phyloP scores from a whole-genome alignment of 2,329 filamentous ascomycete species.

The Cercospora brassicicola region DNA sequence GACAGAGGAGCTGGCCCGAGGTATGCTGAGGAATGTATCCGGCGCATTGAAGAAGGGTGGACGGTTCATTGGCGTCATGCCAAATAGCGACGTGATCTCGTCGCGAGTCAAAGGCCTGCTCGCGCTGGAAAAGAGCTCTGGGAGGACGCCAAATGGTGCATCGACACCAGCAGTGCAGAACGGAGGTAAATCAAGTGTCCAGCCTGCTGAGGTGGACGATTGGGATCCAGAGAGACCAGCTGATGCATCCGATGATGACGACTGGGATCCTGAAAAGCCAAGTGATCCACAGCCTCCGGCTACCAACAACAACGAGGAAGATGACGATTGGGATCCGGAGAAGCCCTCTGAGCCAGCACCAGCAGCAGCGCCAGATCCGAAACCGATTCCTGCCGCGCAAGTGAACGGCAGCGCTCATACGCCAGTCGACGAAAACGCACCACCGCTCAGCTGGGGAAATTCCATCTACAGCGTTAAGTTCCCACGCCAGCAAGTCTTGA shows the following conservation, averaged over 20 bases:
- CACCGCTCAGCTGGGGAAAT: slow-evolving; percentile 80
- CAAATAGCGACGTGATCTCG: slow-evolving; percentile 91
- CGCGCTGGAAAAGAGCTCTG: slow-evolving; percentile 49
- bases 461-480: slow-evolving; percentile 89
- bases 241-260: slow-evolving; percentile 43
- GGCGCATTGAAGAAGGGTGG: slow-evolving; percentile 90
- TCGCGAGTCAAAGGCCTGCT: slow-evolving; percentile 76
- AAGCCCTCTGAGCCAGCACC: slow-evolving; percentile 47
- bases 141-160: slow-evolving; percentile 37
- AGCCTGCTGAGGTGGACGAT: slow-evolving; percentile 35
- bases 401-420: slow-evolving; percentile 12
- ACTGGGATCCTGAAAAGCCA: slow-evolving; percentile 46
- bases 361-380: slow-evolving; percentile 35
- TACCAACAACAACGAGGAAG: slow-evolving; percentile 30
- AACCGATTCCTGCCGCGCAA: slow-evolving; percentile 21
- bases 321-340: slow-evolving; percentile 43
- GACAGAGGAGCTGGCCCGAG: slow-evolving; percentile 81
- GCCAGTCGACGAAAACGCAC: slow-evolving; percentile 18
- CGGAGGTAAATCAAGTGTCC: slow-evolving; percentile 28
- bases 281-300: slow-evolving; percentile 42
- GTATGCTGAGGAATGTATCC: slow-evolving; percentile 91
- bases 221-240: slow-evolving; percentile 47
- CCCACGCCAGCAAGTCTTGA: slow-evolving; percentile 58
- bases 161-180: slow-evolving; percentile 38
- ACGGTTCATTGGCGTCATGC: slow-evolving; percentile 89